phyloP scores from a whole-genome alignment of 495 filamentous ascomycete genomes.

The Penicillium chermesinum region DNA sequence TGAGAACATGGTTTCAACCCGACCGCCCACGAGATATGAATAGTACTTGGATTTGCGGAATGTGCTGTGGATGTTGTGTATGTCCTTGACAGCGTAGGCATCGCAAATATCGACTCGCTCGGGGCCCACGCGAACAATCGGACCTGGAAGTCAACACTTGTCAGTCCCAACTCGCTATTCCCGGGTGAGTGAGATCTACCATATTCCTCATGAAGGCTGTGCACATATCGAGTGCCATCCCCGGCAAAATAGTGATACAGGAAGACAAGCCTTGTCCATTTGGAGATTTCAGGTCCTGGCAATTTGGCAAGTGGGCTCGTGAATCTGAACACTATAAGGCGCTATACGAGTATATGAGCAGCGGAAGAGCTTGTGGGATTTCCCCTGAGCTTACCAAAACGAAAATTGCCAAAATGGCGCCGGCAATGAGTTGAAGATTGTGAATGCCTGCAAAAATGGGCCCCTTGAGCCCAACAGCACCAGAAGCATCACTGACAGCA shows the following conservation, averaged over 20 bases:
- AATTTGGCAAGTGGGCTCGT: conserved; percentile 14
- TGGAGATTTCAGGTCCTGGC: conserved; percentile 25
- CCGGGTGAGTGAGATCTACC: conserved; percentile 14
- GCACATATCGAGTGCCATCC: conserved; percentile 30
- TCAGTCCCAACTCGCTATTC: conserved; percentile 1
- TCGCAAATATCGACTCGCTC: conserved; percentile 37
- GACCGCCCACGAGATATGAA: conserved; percentile 7
- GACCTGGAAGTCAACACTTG: conserved; percentile 26
- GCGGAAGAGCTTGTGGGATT: too few relatives aligned
- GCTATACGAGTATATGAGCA: conserved; percentile 6
- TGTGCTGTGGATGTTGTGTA: conserved; percentile 31
- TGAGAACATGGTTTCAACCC: conserved; percentile 27
- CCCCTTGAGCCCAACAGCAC: too few relatives aligned
- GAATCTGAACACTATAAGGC: conserved; percentile 4
- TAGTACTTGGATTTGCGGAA: conserved; percentile 26
- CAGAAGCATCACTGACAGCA: too few relatives aligned
- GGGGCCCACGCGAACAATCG: conserved; percentile 39
- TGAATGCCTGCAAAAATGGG: too few relatives aligned
- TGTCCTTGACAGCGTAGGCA: conserved; percentile 28
- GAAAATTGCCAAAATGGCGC: too few relatives aligned
- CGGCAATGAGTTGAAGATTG: too few relatives aligned
- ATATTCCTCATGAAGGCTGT: conserved; percentile 40
- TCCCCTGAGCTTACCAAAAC: too few relatives aligned
- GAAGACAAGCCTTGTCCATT: conserved; percentile 30
- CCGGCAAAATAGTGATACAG: conserved; percentile 32